Base-by-base conservation (phyloP, 1,139 yeast species). In the Blastobotrys malaysiensis region DNA sequence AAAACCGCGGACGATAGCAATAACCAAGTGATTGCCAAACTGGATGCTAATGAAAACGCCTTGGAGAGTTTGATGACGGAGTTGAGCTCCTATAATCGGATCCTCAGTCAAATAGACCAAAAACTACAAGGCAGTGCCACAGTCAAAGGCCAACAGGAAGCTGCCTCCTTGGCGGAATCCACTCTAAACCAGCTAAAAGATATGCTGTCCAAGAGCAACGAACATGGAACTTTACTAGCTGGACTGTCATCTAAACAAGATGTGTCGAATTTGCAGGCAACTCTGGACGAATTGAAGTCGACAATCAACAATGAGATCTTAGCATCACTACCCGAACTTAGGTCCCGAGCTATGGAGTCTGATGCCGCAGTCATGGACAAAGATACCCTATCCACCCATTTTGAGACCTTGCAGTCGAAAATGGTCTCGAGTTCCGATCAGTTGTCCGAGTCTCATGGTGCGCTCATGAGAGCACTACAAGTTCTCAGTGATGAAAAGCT, bases 271-370 rank as follows among this genome's bases (percentile, higher is more conserved):
- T 14, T 51, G 43, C 20, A 47, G 14, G 46, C 36, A 9, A 22
- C 24, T 14, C 20, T 52, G 44, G 49, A 45, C n/a, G 18, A 24
- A 9, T 11, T 45, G 26, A 39, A 9, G 13, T 1, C 18, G 21
- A 14, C 19, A 45, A 49, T 14, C 22, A 50, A n/a, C 27, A 52
- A 7, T 9, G 53, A 3, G 6, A 46, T 39, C 49, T 51, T 39
- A 48, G 52, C 9, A 43, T 52, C 36, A 16, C 48, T n/a, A 46
- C 39, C 39, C 3, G 39, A 31, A 16, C 39, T 31, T 5, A 31
- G n/a, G 39, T 13, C 39, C 16, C 16, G 16, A 2, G 7, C n/a
- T 31, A n/a, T n/a, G 16, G 39, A 13, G 3, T 31, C 39, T n/a
- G n/a, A 31, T 13, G 6, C 39, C 16, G 9, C 26, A 22, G 26